Evolutionary conservation across 2,329 filamentous ascomycete species (phyloP), one percentile per base, ranked within the genome.

Genomic region (Ophiostoma sp.): DNA sequence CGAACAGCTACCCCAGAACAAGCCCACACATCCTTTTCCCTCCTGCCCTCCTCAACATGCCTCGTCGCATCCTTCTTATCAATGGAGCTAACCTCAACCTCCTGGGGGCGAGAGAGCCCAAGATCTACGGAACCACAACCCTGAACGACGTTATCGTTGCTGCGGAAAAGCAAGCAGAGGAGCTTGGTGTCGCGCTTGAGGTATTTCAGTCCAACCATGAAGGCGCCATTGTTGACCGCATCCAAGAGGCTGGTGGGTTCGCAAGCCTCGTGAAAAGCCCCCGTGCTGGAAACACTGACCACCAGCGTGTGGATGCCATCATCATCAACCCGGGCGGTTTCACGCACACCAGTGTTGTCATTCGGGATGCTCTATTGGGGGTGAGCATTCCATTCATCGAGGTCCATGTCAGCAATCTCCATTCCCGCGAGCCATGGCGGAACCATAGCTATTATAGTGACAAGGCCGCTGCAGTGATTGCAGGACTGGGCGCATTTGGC

Each of bases 61-160:
- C 77, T 44, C 78, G 77, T 69, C 76, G 74, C 67, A 87, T 92
- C 75, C 87, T 92, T 73, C 82, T 92, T 72, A 87, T 93, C 80
- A 92, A 92, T 77, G 90, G 90, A n/a, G 89, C 90, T 44, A 93
- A 93, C 77, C 87, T 93, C 73, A 93, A 93, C 79, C 87, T 93
- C 65, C 84, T 93, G 42, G 90, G 90, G 47, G 89, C 85, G 12
- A 84, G 91, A 36, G 90, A 94, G 76, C 90, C 90, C 16, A 79
- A 86, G 41, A 83, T 92, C 74, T 93, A 93, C 79, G 90, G 90
- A 75, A 82, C 80, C 70, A 87, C 86, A 0, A 92, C 89, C 0
- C 85, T 93, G 12, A 66, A 80, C 27, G 85, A 91, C 72, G 83
- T 93, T 16, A 81, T 86, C 64, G 69, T 76, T 2, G 73, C 78